Percentiles rank a stretch among this genome's conserved stretches.
These are phyloP conservation scores for Arthonia radiata DNA, from an alignment of 495 filamentous ascomycete species.

Conservation along the genomic window DNA sequence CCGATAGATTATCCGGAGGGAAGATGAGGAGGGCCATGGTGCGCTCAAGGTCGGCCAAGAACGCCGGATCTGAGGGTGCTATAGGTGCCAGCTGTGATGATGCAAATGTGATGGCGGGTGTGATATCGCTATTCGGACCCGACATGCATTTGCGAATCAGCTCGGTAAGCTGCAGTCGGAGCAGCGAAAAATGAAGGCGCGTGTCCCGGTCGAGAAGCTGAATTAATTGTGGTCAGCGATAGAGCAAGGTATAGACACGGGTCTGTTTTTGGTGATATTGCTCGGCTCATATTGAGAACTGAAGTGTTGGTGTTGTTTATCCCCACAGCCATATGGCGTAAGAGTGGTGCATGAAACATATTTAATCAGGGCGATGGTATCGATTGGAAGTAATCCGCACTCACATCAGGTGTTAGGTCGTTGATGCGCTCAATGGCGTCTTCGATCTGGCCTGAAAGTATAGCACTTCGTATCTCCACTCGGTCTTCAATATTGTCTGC, in stretches of 20 bases:
- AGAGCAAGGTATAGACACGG: constrained; percentile 2
- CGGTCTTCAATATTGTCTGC: constrained; percentile 45
- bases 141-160: constrained; percentile 56
- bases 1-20: constrained; percentile 46
- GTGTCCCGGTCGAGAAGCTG: constrained; percentile 74
- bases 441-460: constrained; percentile 65
- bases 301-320: constrained; percentile 66
- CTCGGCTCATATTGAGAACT: constrained; percentile 82
- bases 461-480: constrained; percentile 54
- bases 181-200: constrained; percentile 69
- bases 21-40: constrained; percentile 88
- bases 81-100: constrained; percentile 65
- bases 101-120: constrained; percentile 65
- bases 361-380: constrained; percentile 65
- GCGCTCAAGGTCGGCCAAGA: constrained; percentile 67
- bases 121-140: constrained; percentile 44
- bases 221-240: constrained; percentile 2
- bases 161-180: constrained; percentile 80
- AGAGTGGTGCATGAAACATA: constrained; percentile 99
- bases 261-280: constrained; percentile 5
- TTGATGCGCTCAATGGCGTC: constrained; percentile 69
- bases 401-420: constrained; percentile 72
- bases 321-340: constrained; percentile 69
- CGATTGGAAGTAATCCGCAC: constrained; percentile 10
- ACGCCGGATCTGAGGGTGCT: constrained; percentile 56